These are phyloP conservation scores for Podosphaera aphanis DNA, from an alignment of 2,329 filamentous ascomycete genomes.

Conservation along the genomic window DNA sequence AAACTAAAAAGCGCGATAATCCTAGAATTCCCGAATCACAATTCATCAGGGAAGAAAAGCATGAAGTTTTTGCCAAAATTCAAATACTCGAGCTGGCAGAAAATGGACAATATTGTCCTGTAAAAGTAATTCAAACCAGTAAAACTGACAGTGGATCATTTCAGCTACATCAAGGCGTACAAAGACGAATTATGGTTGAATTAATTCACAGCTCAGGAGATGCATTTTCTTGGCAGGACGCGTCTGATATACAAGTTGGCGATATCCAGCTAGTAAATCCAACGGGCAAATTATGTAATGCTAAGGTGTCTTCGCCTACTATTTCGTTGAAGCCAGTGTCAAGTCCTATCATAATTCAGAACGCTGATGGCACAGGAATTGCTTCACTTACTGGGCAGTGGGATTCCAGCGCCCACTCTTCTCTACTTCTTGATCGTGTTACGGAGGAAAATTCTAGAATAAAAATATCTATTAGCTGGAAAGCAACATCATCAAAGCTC, in stretches of 20 bases:
- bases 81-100: constrained; percentile 86
- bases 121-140: constrained; percentile 72
- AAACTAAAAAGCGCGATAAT: constrained; percentile 24
- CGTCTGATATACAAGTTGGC: constrained; percentile 54
- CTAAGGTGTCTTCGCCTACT: constrained; percentile 47
- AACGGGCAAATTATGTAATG: constrained; percentile 61
- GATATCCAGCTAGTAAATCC: constrained; percentile 66
- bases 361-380: constrained; percentile 73
- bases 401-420: constrained; percentile 86
- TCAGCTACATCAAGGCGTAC: constrained; percentile 83
- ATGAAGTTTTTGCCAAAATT: constrained; percentile 71
- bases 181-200: constrained; percentile 66
- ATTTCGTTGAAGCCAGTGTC: constrained; percentile 56
- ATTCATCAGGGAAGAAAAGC: constrained; percentile 78
- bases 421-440: constrained; percentile 75
- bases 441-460: constrained; percentile 86
- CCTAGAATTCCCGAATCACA: constrained; percentile 69
- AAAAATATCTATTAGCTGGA: constrained; percentile 70
- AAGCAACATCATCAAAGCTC: constrained; percentile 60
- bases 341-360: constrained; percentile 57
- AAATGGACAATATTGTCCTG: constrained; percentile 70
- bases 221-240: constrained; percentile 67
- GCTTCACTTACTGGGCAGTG: constrained; percentile 79
- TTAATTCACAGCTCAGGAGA: constrained; percentile 84
- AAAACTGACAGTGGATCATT: constrained; percentile 76